Conservation (phyloP, 139 green algal species). For the Limnomonas spitsbergensis region DNA sequence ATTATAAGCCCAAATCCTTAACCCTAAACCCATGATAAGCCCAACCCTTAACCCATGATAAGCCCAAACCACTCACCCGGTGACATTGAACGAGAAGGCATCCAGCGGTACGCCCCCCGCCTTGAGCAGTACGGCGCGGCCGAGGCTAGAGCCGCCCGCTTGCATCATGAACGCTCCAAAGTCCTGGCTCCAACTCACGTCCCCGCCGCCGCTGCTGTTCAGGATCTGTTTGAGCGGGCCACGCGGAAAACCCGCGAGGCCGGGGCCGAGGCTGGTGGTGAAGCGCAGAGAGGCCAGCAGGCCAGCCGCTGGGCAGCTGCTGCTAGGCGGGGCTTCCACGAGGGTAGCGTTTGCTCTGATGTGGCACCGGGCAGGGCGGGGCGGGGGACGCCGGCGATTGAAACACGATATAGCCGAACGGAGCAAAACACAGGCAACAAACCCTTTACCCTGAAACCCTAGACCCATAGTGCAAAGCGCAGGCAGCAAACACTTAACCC, state of each 20-base stretch:
- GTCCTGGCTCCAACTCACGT: conserved; percentile 18
- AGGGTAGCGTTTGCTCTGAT: no score
- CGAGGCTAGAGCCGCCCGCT: not conserved
- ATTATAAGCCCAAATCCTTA: no score
- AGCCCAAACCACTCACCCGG: no score
- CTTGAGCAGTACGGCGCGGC: not conserved
- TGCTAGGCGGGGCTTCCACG: not conserved
- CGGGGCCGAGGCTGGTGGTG: not conserved
- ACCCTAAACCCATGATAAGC: no score
- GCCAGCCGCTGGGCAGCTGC: conserved; percentile 1
- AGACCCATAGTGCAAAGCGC: no score
- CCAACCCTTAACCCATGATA: no score
- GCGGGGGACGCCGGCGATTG: no score
- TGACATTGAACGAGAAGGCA: not conserved
- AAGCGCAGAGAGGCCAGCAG: not conserved
- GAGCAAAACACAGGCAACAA: no score
- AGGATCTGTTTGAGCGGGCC: conserved; percentile 6
- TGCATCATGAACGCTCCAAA: conserved; percentile 10
- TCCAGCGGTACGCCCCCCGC: not conserved
- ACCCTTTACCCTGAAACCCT: no score
- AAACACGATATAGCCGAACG: no score
- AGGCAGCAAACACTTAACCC: no score
- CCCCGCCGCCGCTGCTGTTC: not conserved
- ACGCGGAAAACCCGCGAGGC: not conserved
- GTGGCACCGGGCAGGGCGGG: no score